Evolutionary conservation across 192 early-diverging fungal genomes (phyloP).

Genomic region (Gonapodya prolifera): DNA sequence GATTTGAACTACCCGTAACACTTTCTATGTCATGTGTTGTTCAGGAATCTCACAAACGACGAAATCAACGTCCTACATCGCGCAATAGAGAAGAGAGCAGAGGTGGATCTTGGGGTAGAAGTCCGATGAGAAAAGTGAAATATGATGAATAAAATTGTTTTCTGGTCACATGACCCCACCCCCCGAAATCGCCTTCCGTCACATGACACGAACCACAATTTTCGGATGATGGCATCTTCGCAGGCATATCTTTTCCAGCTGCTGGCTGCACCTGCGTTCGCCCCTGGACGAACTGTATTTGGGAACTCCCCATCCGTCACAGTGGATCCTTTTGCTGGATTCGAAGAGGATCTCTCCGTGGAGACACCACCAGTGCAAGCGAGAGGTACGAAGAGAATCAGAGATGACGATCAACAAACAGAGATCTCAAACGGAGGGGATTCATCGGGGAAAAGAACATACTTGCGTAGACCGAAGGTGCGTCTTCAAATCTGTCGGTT

Average conservation of each 20-base stretch:
- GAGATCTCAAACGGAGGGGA: not conserved
- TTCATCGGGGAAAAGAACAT: not conserved
- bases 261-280: not conserved
- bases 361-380: not conserved
- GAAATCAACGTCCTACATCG: constrained; percentile 86
- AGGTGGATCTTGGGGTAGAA: not conserved
- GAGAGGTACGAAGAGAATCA: not conserved
- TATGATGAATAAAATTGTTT: not conserved
- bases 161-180: too few relatives aligned
- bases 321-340: too few relatives aligned
- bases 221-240: not conserved
- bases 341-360: too few relatives aligned
- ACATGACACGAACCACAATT: not conserved
- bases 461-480: not conserved
- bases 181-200: too few relatives aligned
- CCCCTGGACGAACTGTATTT: not conserved
- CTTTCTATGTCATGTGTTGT: not conserved
- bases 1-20: not conserved
- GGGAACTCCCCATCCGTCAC: too few relatives aligned
- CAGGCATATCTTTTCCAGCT: not conserved
- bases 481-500: not conserved
- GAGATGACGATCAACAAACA: not conserved
- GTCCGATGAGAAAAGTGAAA: not conserved
- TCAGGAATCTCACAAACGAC: constrained; percentile 76
- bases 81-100: not conserved